Percentiles rank a stretch among this genome's conserved stretches.
These are phyloP conservation scores for Scutellaria galericulata DNA, from an alignment of 257 asterid genomes.

Conservation along the genomic window DNA sequence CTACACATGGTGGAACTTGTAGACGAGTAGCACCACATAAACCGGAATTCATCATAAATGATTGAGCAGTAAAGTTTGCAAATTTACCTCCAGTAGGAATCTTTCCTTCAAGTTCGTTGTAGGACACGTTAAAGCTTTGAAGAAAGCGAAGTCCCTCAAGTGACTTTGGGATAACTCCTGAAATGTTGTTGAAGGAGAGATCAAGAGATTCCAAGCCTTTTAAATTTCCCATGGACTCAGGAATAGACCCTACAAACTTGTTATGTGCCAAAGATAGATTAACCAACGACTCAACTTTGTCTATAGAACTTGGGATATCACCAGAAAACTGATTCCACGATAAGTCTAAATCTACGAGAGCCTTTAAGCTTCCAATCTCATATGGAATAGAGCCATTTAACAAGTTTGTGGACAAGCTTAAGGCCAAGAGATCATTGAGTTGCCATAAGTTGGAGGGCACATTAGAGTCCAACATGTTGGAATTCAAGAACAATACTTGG, in stretches of 20 bases:
- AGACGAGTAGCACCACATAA: constrained; percentile 48
- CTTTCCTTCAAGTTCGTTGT: constrained; percentile 43
- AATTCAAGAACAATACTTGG: constrained; percentile 19
- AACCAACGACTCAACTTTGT: background rate
- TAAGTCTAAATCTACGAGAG: constrained; percentile 6
- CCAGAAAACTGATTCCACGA: constrained; percentile 16
- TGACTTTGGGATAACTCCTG: constrained; percentile 50
- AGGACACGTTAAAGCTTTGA: constrained; percentile 41
- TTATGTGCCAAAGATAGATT: constrained; percentile 41
- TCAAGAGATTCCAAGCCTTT: constrained; percentile 51
- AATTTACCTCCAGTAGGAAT: constrained; percentile 28
- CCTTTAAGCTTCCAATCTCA: background rate
- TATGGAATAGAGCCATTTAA: background rate
- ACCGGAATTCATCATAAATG: constrained; percentile 44
- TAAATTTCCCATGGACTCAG: constrained; percentile 47
- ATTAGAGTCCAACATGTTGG: constrained; percentile 37
- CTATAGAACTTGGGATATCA: background rate
- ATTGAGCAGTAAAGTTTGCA: constrained; percentile 19
- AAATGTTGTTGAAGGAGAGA: constrained; percentile 48
- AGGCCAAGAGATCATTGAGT: background rate
- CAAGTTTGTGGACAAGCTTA: background rate
- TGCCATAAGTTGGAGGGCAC: constrained; percentile 39
- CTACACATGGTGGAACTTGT: constrained; percentile 46
- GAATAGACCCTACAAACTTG: constrained; percentile 47
- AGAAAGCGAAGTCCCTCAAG: constrained; percentile 42